phyloP scores from a whole-genome alignment of 2,329 filamentous ascomycete species.

The Xylariaceae sp. region DNA sequence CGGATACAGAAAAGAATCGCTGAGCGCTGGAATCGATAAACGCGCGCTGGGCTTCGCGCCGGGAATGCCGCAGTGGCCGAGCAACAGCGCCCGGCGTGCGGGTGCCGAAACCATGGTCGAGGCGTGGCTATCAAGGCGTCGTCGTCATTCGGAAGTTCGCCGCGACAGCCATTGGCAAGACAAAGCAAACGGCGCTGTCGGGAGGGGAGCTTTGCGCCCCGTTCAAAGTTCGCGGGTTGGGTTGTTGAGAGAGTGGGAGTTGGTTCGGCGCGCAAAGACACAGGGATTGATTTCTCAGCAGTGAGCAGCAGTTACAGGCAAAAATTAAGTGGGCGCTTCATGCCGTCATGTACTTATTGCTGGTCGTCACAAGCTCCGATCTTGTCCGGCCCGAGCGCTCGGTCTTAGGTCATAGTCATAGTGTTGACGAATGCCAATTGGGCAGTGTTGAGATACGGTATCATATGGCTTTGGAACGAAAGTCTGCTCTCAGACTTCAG shows the following conservation, averaged over 20 bases:
- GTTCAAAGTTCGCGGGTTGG: too few relatives aligned
- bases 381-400: neutral
- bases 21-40: slow-evolving; percentile 9
- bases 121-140: slow-evolving; percentile 6
- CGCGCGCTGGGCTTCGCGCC: slow-evolving; percentile 2
- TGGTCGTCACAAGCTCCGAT: slow-evolving; percentile 7
- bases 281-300: neutral
- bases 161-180: neutral
- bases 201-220: neutral
- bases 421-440: too few relatives aligned
- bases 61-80: slow-evolving; percentile 38
- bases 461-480: too few relatives aligned
- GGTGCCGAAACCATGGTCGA: slow-evolving; percentile 15
- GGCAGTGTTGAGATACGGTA: too few relatives aligned
- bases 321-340: slow-evolving; percentile 2
- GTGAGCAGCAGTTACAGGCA: neutral
- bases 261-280: neutral
- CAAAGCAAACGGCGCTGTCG: slow-evolving; percentile 9
- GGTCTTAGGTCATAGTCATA: too few relatives aligned
- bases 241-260: neutral
- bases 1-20: slow-evolving; percentile 5
- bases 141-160: slow-evolving; percentile 13
- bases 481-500: too few relatives aligned
- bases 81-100: slow-evolving; percentile 14
- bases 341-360: slow-evolving; percentile 12